Evolutionary conservation across 768 basidiomycete species (phyloP), one percentile per base, ranked within the genome.

Genomic region (Termitomyces sp.): DNA sequence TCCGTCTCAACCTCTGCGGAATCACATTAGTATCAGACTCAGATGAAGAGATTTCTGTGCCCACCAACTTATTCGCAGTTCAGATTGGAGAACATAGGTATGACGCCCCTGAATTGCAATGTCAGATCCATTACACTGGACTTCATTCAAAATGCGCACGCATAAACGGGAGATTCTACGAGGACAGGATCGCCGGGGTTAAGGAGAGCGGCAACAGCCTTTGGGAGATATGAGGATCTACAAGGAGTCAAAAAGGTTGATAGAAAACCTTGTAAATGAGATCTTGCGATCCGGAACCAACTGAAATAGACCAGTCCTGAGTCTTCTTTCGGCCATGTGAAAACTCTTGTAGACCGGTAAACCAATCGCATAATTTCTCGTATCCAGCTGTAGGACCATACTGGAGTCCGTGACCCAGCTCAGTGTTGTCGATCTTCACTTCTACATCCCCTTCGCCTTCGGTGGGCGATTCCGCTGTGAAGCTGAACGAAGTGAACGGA

Each of bases 221-320:
- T 48, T 42, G 44, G 35, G 51, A 40, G 23, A 54, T 43, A 55
- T 59, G 31, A 34, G 16, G 6, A 32, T 44, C 14, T n/a, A 4
- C 21, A 17, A 16, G 19, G 27, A 10, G 6, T 48, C 21, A 19
- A 29, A 44, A 55, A 48, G 4, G 25, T 27, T 17, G 5, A 40
- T 23, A n/a, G 21, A 54, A 21, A 41, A 14, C 82, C 82, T 65
- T 98, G 94, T 49, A 78, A 49, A 98, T 82, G 61, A 93, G 68
- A 75, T 97, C 94, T 71, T 97, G 95, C 43, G 90, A 91, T 11
- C 95, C 95, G 40, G 80, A 78, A 1, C 95, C 93, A 10, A 97
- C 74, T 41, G 83, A 85, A 10, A 95, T 69, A 42, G 76, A 75
- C 94, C 95, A 98, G 7, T 84, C 86, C 62, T 82, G 84, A 2